These are phyloP conservation scores for Fusarium hostae DNA, from an alignment of 2,329 filamentous ascomycete genomes.

Conservation along the genomic window DNA sequence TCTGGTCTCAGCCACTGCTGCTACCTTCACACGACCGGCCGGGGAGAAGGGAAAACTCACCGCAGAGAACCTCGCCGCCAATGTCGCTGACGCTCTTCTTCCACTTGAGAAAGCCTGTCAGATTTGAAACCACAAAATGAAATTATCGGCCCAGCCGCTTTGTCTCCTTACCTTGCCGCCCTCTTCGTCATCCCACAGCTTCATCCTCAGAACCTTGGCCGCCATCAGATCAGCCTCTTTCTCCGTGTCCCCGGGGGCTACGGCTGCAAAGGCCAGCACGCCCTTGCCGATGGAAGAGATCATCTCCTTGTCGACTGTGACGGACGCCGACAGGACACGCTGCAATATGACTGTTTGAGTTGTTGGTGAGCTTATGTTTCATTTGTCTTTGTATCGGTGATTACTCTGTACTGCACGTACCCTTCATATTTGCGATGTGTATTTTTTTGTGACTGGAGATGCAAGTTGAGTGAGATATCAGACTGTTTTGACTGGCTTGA, in stretches of 20 bases:
- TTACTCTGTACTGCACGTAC: conserved; percentile 25
- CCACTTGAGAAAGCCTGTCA: conserved; percentile 69
- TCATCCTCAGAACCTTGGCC: conserved; percentile 87
- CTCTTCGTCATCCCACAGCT: conserved; percentile 86
- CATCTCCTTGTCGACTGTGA: conserved; percentile 90
- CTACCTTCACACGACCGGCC: not conserved
- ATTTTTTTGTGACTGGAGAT: not conserved
- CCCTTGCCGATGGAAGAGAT: conserved; percentile 93
- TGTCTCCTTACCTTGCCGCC: conserved; percentile 68
- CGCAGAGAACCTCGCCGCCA: conserved; percentile 91
- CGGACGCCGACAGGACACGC: conserved; percentile 92
- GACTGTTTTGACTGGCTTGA: conserved; percentile 1
- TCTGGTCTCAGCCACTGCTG: conserved; percentile 1
- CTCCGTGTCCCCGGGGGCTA: conserved; percentile 88
- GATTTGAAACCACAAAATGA: conserved; percentile 6
- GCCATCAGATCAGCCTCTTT: conserved; percentile 89
- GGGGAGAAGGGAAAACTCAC: conserved; percentile 57
- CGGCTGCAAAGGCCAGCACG: conserved; percentile 88
- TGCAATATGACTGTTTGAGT: conserved; percentile 80
- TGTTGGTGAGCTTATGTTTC: conserved; percentile 21
- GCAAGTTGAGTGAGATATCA: conserved; percentile 2
- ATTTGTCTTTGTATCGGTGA: not conserved
- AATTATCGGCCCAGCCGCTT: not conserved
- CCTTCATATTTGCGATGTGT: conserved; percentile 35
- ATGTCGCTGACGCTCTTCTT: conserved; percentile 91